Base-by-base conservation (phyloP, 2,329 filamentous ascomycete species). In the Sclerotinia spermophila region DNA sequence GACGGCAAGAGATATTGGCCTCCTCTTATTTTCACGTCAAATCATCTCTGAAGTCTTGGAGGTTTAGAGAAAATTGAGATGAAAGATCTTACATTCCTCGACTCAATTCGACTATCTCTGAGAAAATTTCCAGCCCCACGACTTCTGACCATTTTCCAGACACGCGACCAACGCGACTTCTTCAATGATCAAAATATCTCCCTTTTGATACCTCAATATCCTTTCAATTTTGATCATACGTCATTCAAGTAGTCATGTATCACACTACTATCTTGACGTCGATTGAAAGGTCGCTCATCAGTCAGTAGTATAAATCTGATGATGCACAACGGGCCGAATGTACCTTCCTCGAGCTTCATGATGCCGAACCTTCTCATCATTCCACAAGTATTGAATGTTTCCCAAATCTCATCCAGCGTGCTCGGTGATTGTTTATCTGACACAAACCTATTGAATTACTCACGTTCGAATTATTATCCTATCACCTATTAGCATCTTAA, bases 311-410 rank as follows among this genome's bases (percentile, higher is more conserved):
- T 51, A 35, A 40, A 65, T 40, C 62, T 53, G 45, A 66, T 66
- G 45, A 66, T 65, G 35, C 45, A 53, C 45, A 53, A 40, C 62
- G 62, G 62, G 10, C 62, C 62, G 62, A 66, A 53, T 53, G 62
- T 53, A 66, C 45, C 62, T 65, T 66, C 62, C 62, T 66, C 48
- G n/a, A 53, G 48, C 48, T 27, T 27, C 48, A 27, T 4, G 48
- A 30, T 53, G 15, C 45, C 62, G 24, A 66, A 66, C 7, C 6
- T 40, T 66, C 17, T 42, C n/a, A 51, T 66, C 62, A 66, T 66
- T 66, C 33, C 45, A 40, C 62, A 53, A 66, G 17, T 53, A 24
- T 66, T 51, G 42, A 66, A 53, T 53, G 30, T 51, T 51, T 38
- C 30, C 61, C 44, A 64, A 64, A 2, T 64, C 10, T 21, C 35